Percentiles rank a stretch among this genome's conserved stretches.
Evolutionary conservation across 352 stramenopile species (phyloP).

Genomic region (Phytophthora palmivora): DNA sequence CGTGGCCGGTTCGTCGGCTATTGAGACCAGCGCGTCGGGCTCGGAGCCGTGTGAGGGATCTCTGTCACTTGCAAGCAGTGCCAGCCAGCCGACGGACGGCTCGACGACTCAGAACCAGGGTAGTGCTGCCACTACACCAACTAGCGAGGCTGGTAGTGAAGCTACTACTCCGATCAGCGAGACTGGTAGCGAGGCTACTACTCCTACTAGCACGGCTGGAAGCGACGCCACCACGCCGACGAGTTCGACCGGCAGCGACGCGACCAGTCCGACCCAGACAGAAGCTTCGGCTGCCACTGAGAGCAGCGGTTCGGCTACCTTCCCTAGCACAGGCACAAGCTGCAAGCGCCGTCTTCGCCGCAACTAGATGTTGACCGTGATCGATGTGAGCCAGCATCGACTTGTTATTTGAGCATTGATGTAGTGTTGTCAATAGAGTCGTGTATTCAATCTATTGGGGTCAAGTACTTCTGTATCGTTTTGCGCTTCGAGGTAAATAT

Average conservation of each 20-base stretch:
- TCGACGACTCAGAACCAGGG: constrained; percentile 10
- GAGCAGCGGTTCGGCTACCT: constrained; percentile 20
- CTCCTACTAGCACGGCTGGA: constrained; percentile 10
- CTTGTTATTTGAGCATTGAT: constrained; percentile 12
- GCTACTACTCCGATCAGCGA: constrained; percentile 15
- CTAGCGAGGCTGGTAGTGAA: constrained; percentile 15
- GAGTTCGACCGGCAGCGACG: constrained; percentile 16
- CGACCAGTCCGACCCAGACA: constrained; percentile 18
- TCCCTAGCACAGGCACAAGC: constrained; percentile 33
- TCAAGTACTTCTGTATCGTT: too few species aligned
- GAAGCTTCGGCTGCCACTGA: constrained; percentile 13
- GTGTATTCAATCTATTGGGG: not conserved
- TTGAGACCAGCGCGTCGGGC: constrained; percentile 24
- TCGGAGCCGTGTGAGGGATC: constrained; percentile 31
- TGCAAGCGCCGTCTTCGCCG: constrained; percentile 37
- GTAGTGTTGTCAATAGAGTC: constrained; percentile 15
- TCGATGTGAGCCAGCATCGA: not conserved
- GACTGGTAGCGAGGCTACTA: constrained; percentile 15
- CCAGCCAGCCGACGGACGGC: constrained; percentile 9
- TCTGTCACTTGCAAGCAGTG: constrained; percentile 19
- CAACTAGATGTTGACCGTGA: constrained; percentile 21
- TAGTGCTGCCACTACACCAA: constrained; percentile 13
- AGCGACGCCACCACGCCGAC: constrained; percentile 20
- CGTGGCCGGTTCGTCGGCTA: constrained; percentile 18
- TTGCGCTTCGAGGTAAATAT: too few species aligned